Percentiles rank a stretch among this genome's conserved stretches.
Conservation (phyloP, 805 yeast genomes). For the Jamesozyma gamospora region DNA sequence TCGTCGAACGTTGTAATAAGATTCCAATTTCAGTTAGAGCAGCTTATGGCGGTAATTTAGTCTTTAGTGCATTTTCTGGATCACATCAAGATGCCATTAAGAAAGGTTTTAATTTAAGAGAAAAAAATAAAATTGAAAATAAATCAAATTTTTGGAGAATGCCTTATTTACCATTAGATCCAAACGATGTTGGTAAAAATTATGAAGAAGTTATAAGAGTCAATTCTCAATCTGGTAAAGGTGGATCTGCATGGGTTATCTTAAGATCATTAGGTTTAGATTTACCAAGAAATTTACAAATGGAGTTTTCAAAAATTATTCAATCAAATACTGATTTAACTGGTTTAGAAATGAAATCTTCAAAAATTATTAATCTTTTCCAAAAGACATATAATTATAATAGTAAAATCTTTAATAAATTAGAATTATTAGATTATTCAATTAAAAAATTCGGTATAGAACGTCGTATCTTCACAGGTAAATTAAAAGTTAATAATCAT, state of each 20-base stretch:
- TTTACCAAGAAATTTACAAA: constrained; percentile 70
- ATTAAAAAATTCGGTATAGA: constrained; percentile 28
- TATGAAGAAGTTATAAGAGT: constrained; percentile 84
- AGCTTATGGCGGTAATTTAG: constrained; percentile 75
- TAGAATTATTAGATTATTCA: constrained; percentile 38
- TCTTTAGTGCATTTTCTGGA: constrained; percentile 75
- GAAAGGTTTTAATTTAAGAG: constrained; percentile 50
- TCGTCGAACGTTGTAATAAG: constrained; percentile 72
- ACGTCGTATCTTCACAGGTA: constrained; percentile 33
- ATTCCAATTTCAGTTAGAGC: constrained; percentile 71
- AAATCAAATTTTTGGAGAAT: constrained; percentile 49
- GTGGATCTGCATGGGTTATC: constrained; percentile 84
- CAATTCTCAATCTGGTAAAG: constrained; percentile 81
- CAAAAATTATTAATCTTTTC: constrained; percentile 58
- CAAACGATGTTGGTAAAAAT: constrained; percentile 73
- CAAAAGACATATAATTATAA: constrained; percentile 49
- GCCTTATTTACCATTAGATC: constrained; percentile 79
- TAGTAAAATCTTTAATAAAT: constrained; percentile 18
- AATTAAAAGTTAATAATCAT: constrained; percentile 37
- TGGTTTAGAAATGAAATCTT: constrained; percentile 60
- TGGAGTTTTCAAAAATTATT: constrained; percentile 61
- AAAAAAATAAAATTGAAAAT: constrained; percentile 30
- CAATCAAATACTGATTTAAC: constrained; percentile 57
- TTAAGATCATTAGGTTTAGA: constrained; percentile 66
- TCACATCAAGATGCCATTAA: constrained; percentile 86